Evolutionary conservation across 805 yeast genomes (phyloP).

Genomic region (Candida parachauliodes): DNA sequence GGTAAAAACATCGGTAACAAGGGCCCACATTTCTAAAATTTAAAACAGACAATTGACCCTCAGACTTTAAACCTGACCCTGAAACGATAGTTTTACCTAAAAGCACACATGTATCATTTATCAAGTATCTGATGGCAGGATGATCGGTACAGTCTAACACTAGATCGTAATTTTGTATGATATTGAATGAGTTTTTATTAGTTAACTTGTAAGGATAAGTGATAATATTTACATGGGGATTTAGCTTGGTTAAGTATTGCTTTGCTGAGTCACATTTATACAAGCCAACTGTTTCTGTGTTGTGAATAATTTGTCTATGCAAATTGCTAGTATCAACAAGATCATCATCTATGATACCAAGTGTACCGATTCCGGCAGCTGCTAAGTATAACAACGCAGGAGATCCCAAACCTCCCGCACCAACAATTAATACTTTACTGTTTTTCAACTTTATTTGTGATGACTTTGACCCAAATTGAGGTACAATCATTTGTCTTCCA

Average conservation of each 20-base stretch:
- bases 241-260: constrained; percentile 47
- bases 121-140: constrained; percentile 80
- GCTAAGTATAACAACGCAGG: constrained; percentile 83
- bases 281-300: constrained; percentile 61
- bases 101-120: constrained; percentile 78
- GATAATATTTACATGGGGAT: constrained; percentile 60
- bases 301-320: constrained; percentile 86
- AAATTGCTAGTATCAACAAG: constrained; percentile 78
- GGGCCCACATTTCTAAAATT: constrained; percentile 71
- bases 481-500: constrained; percentile 95
- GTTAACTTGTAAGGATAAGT: constrained; percentile 52
- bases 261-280: constrained; percentile 80
- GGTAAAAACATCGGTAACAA: constrained; percentile 92
- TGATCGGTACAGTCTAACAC: constrained; percentile 94
- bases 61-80: constrained; percentile 87
- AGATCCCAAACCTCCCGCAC: constrained; percentile 97
- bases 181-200: constrained; percentile 56
- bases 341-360: constrained; percentile 89
- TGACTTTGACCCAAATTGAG: constrained; percentile 55
- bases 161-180: constrained; percentile 64
- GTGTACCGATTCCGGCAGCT: constrained; percentile 81
- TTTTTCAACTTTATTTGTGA: constrained; percentile 56
- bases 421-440: constrained; percentile 69
- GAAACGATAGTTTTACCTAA: constrained; percentile 72
- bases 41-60: constrained; percentile 81